Percentiles rank a stretch among this genome's conserved stretches.
phyloP scores from a whole-genome alignment of 2,329 filamentous ascomycete genomes.

The Dendrostoma leiphaemia region DNA sequence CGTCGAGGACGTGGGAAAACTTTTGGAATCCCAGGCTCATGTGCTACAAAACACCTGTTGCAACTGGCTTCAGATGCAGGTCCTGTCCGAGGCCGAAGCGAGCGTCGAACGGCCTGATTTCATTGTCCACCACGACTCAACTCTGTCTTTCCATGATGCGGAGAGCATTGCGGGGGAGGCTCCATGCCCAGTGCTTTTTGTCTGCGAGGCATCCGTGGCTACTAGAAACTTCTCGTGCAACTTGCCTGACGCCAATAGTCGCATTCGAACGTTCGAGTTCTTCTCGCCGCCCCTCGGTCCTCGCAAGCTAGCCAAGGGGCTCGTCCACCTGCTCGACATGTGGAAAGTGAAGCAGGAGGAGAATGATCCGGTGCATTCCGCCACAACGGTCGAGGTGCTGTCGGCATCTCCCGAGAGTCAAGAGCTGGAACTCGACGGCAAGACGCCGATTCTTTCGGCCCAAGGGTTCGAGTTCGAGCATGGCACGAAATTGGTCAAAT shows the following conservation, averaged over 20 bases:
- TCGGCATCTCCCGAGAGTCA: not conserved
- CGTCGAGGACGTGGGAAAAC: conserved; percentile 4
- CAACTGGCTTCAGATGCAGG: conserved; percentile 32
- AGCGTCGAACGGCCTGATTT: conserved; percentile 21
- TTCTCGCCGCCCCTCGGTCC: conserved; percentile 39
- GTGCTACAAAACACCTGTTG: conserved; percentile 28
- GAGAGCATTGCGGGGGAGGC: conserved; percentile 8
- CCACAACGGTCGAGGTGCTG: not conserved
- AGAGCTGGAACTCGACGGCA: not conserved
- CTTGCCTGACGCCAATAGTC: conserved; percentile 19
- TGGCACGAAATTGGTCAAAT: not conserved
- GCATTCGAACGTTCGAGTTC: conserved; percentile 31
- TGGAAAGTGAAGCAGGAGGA: conserved; percentile 14
- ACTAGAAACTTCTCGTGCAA: conserved; percentile 25
- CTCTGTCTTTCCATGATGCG: conserved; percentile 5
- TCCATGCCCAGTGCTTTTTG: conserved; percentile 25
- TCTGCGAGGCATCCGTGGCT: conserved; percentile 31
- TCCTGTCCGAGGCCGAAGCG: conserved; percentile 16
- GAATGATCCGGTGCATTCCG: not conserved
- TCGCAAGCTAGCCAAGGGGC: conserved; percentile 34
- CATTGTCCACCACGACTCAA: conserved; percentile 24
- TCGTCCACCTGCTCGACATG: conserved; percentile 22
- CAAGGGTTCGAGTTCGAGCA: not conserved
- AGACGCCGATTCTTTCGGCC: not conserved
- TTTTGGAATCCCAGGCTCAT: conserved; percentile 17